Evolutionary conservation across 352 stramenopile genomes (phyloP).

Genomic region (Globisporangium rhizosaccharum): DNA sequence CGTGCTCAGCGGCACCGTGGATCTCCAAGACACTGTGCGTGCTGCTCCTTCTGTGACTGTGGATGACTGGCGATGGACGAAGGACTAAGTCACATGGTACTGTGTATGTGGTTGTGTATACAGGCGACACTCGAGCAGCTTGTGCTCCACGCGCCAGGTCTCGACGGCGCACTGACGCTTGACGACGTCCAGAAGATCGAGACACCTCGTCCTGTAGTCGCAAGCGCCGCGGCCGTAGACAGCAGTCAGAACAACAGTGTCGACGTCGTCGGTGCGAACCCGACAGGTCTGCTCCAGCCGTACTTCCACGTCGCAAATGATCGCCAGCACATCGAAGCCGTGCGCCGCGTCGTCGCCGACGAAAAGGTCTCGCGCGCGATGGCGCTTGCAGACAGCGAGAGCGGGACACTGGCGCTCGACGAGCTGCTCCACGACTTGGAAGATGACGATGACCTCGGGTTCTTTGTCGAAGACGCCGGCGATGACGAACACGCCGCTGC

Average conservation of each 20-base stretch:
- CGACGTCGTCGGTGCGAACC: slow-evolving; percentile 52
- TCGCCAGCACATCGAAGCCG: slow-evolving; percentile 38
- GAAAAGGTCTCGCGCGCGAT: slow-evolving; percentile 61
- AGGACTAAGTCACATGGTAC: not conserved
- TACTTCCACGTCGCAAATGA: slow-evolving; percentile 67
- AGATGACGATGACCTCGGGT: slow-evolving; percentile 61
- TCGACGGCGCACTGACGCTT: slow-evolving; percentile 46
- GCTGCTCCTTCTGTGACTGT: not conserved
- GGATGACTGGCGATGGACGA: too few relatives aligned
- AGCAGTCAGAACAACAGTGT: slow-evolving; percentile 1
- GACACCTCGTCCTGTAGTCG: not conserved
- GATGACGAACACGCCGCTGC: slow-evolving; percentile 20
- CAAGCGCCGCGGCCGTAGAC: not conserved
- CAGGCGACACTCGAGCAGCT: slow-evolving; percentile 31
- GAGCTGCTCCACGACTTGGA: slow-evolving; percentile 66
- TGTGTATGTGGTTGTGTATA: not conserved
- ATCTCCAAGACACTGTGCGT: slow-evolving; percentile 23
- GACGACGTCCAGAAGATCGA: slow-evolving; percentile 28
- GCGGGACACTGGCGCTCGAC: slow-evolving; percentile 52
- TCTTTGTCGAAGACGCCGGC: slow-evolving; percentile 28
- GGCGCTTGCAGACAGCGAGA: slow-evolving; percentile 36
- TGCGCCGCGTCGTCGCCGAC: slow-evolving; percentile 51
- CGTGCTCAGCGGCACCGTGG: slow-evolving; percentile 18
- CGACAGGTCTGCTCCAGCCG: slow-evolving; percentile 41
- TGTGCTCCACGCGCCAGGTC: slow-evolving; percentile 43